Evolutionary conservation across 2,329 filamentous ascomycete genomes (phyloP).

Genomic region (Botrytis galanthina): DNA sequence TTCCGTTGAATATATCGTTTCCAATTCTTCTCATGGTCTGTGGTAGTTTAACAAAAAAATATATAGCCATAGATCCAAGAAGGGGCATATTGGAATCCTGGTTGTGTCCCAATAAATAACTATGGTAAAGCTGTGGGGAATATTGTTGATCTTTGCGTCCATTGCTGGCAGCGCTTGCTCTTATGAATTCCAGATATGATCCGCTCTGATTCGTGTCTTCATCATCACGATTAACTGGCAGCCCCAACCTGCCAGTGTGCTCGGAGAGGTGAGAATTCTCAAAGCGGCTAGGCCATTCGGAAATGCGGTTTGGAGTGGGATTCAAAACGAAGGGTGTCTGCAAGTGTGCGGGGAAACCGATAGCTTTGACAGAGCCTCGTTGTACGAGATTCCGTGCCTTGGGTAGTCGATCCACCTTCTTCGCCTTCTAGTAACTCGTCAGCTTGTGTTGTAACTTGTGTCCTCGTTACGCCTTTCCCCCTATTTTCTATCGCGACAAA

Average conservation of each 20-base stretch:
- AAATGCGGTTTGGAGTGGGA: not conserved
- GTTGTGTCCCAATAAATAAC: rapidly evolving
- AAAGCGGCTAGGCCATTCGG: not conserved
- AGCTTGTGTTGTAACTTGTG: not conserved
- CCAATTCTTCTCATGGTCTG: rapidly evolving
- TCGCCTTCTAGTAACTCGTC: not conserved
- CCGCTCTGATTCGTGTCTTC: not conserved
- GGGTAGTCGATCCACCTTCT: not conserved
- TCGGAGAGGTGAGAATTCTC: not conserved
- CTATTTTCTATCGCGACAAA: not conserved
- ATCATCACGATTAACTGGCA: not conserved
- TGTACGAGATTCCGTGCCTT: rapidly evolving
- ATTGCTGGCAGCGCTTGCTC: rapidly evolving
- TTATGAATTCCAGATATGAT: rapidly evolving
- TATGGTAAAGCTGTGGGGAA: not conserved
- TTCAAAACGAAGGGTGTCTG: not conserved
- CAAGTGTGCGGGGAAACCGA: rapidly evolving
- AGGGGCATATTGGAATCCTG: not conserved
- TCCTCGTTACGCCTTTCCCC: not conserved
- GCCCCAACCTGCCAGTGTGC: not conserved
- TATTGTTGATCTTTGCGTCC: not conserved
- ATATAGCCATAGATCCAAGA: not conserved
- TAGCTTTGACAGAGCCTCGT: not conserved
- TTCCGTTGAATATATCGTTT: not conserved
- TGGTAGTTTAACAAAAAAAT: not conserved